Conservation (phyloP, 1,284 basidiomycete genomes). For the Agaricales sp. region DNA sequence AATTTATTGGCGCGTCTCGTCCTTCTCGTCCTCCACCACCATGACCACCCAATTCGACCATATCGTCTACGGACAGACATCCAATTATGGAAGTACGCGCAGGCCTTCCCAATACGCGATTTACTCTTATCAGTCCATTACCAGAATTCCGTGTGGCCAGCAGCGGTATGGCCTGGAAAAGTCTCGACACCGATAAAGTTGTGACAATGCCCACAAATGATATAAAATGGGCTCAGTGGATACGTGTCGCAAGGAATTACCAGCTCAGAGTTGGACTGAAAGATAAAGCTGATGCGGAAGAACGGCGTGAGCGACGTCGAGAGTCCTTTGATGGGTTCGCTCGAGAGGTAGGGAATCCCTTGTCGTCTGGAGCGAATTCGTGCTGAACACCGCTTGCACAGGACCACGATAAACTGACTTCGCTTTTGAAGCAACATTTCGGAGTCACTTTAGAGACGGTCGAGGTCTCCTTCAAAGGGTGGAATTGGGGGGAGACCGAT, state of each 20-base stretch:
- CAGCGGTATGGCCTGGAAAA: constrained; percentile 91
- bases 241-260: constrained; percentile 85
- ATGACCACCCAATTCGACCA: constrained; percentile 72
- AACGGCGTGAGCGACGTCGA: constrained; percentile 24
- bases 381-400: constrained; percentile 20
- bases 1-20: background rate
- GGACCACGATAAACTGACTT: constrained; percentile 76
- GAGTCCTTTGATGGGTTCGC: constrained; percentile 93
- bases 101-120: background rate
- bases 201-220: constrained; percentile 62
- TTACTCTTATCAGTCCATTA: constrained; percentile 5
- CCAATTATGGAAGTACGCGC: constrained; percentile 73
- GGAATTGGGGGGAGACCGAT: constrained; percentile 98
- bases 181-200: constrained; percentile 53
- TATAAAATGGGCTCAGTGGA: constrained; percentile 86
- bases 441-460: constrained; percentile 76
- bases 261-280: constrained; percentile 80
- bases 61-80: constrained; percentile 68
- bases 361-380: background rate
- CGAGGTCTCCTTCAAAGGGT: constrained; percentile 88
- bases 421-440: constrained; percentile 81
- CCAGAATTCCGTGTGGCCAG: constrained; percentile 82
- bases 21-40: constrained; percentile 10
- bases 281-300: constrained; percentile 34
- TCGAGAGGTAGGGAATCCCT: constrained; percentile 55